Conservation (phyloP, 345 rosid genomes). For the Populus ilicifolia region DNA sequence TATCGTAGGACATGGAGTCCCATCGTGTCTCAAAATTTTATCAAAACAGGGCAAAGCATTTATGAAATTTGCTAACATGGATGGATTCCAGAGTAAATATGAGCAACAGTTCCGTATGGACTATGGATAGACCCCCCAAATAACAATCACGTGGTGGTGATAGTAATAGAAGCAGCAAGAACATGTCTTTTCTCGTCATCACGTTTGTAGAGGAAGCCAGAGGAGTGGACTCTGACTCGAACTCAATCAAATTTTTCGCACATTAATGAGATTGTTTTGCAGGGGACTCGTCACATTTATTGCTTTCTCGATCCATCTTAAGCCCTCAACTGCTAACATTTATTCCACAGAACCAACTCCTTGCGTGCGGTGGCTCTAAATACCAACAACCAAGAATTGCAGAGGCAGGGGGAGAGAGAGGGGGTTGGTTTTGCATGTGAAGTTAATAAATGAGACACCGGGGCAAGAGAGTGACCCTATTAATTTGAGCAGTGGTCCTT, state of each 20-base stretch:
- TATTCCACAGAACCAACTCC: neutral
- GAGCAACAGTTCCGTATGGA: too few relatives aligned
- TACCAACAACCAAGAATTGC: neutral
- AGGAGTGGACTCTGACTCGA: neutral
- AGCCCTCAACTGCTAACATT: conserved; percentile 12
- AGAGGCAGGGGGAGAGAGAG: neutral
- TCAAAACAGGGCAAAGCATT: too few relatives aligned
- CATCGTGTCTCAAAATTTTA: too few relatives aligned
- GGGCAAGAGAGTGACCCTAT: neutral
- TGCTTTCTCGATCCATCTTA: conserved; percentile 4
- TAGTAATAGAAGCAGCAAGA: too few relatives aligned
- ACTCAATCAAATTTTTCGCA: neutral
- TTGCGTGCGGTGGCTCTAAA: conserved; percentile 10
- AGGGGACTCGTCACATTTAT: conserved; percentile 18
- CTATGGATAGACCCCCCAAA: too few relatives aligned
- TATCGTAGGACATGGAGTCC: too few relatives aligned
- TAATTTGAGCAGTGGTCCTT: conserved; percentile 18
- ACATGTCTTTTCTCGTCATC: too few relatives aligned
- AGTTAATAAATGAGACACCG: conserved; percentile 24
- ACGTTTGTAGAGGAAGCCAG: neutral
- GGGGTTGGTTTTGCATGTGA: conserved; percentile 23
- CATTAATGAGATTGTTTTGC: conserved; percentile 6
- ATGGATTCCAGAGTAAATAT: too few relatives aligned
- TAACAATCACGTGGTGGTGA: too few relatives aligned
- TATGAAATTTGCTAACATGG: too few relatives aligned